Evolutionary conservation across 345 rosid species (phyloP), one percentile per base, ranked within the genome.

Genomic region (Populus simonii): DNA sequence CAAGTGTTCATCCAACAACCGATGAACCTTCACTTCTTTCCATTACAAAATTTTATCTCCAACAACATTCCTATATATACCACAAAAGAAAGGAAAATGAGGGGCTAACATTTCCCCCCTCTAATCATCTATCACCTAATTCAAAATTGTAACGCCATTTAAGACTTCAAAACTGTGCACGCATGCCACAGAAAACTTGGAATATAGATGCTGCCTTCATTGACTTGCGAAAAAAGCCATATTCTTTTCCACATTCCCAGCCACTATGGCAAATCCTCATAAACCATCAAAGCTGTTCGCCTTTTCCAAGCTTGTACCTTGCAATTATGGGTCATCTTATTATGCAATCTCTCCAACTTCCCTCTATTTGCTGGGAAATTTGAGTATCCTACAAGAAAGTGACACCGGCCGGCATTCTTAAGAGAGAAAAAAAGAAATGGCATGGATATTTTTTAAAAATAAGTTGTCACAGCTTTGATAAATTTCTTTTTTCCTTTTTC

Each of bases 121-220:
- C 1, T 31, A 8, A 31, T 31, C 39, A 67, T 35, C 70, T 16
- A 49, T n/a, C n/a, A 51, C 17, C 11, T 22, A 72, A 8, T 8
- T 35, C 66, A 72, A 72, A 53, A 72, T 72, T 35, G 74, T 10
- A 53, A 53, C 47, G 74, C 18, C 61, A 70, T 70, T 27, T 33
- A n/a, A 6, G 13, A 16, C 63, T 51, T 51, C 75, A 55, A 57
- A 73, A 35, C 39, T 73, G 65, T 23, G 45, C 75, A 22, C 51
- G 16, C 62, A 51, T 55, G 75, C 67, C 66, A 73, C 17, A 7
- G 38, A 8, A 35, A 73, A 38, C 41, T 9, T 31, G 33, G 45
- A 43, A 15, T 51, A 4, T 22, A 5, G 74, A 15, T 20, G 10
- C 7, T 18, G 57, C 23, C 23, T 53, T 53, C 59, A 53, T 18